Conservation (phyloP, 495 filamentous ascomycete genomes). For the Xylaria intraflava region DNA sequence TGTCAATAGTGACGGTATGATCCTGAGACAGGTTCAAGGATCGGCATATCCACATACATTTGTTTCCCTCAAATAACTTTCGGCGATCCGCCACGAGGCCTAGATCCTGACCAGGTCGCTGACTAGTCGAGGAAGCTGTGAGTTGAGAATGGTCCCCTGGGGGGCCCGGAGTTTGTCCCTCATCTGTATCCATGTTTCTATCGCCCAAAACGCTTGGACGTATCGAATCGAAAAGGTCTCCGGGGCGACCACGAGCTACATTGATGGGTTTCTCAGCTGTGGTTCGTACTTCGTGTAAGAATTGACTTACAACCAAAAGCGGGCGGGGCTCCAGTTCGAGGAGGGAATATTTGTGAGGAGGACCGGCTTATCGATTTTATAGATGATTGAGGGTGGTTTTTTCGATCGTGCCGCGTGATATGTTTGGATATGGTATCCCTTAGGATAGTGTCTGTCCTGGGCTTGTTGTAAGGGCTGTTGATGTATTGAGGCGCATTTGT, state of each 20-base stretch:
- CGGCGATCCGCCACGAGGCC: slow-evolving; percentile 26
- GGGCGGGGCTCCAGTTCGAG: neutral
- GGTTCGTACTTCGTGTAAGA: neutral
- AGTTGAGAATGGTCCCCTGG: slow-evolving; percentile 5
- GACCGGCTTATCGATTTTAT: neutral
- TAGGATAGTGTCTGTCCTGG: slow-evolving; percentile 10
- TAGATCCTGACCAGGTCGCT: slow-evolving; percentile 19
- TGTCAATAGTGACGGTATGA: slow-evolving; percentile 5
- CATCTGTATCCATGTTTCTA: neutral
- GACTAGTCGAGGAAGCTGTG: slow-evolving; percentile 9
- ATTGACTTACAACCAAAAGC: neutral
- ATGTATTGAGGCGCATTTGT: slow-evolving; percentile 1
- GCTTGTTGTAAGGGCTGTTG: slow-evolving; percentile 5
- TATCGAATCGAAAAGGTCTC: neutral
- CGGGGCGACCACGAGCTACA: neutral
- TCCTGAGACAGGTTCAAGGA: neutral
- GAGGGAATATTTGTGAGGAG: neutral
- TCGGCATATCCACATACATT: slow-evolving; percentile 16
- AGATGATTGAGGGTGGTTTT: neutral
- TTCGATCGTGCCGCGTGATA: neutral
- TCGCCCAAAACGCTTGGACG: neutral
- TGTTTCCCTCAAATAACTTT: slow-evolving; percentile 27
- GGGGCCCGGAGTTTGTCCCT: neutral
- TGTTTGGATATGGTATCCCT: neutral
- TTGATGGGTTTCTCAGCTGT: neutral